Evolutionary conservation across 352 stramenopile species (phyloP), one percentile per base, ranked within the genome.

Genomic region (Blastocystis sp.): DNA sequence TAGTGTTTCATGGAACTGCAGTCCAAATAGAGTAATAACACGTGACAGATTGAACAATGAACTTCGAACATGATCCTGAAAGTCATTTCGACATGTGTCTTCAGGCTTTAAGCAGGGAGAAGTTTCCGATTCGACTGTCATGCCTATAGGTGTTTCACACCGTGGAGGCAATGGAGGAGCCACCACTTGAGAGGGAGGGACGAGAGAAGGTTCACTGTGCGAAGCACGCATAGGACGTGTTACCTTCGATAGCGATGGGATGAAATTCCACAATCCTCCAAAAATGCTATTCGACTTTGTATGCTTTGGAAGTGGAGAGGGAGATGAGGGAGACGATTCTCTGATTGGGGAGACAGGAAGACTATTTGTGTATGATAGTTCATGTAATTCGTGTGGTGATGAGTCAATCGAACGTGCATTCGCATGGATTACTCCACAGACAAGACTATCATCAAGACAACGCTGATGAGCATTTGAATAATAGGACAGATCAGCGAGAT

Each of bases 1-100:
- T 37, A 85, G 43, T 0, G 41, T 26, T 11, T 24, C 45, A 37
- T 18, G 20, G 30, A 69, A 85, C 34, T 85, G 73, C 24, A 66
- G 37, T 7, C 43, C 73, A 3, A 85, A 3, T 24, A 85, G 73
- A 34, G 73, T 47, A n/a, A 85, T 50, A 18, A 45, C 56, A 6
- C 73, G 73, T 5, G 73, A 85, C 9, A 85, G 39, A 13, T 65
- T 85, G 8, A 65, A 85, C 3, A 85, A 55, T 4, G 73, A 41
- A 3, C 26, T 54, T 30, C 63, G 53, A 20, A 85, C 73, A 50
- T 66, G 73, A 30, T 68, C 30, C n/a, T 85, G 37, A 45, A 66
- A 78, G 24, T 45, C 39, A 0, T 45, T 24, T 7, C 20, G 26
- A 8, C 34, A 75, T 16, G 50, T 2, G 2, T 59, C 11, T n/a